Evolutionary conservation across 768 basidiomycete species (phyloP), one percentile per base, ranked within the genome.

Genomic region (Russula foetens): DNA sequence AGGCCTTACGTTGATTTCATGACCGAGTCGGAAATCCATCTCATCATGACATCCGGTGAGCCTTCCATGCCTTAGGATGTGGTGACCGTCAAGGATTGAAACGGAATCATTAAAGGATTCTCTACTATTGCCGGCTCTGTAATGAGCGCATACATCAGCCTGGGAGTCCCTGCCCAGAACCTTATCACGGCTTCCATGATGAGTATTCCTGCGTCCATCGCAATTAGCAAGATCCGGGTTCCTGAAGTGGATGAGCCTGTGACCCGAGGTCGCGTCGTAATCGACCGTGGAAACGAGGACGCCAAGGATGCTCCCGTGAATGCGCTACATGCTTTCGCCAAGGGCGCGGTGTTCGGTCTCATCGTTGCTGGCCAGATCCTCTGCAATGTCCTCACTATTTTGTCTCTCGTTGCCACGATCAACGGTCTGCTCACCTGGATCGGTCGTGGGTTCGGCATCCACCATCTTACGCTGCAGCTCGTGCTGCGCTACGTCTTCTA

Each of bases 191-290:
- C 93, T 6, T 92, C 90, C 8, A 87, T 95, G 60, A 96, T 96
- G 93, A 89, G 86, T 71, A 96, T 97, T 62, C 94, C 94, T 21
- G 94, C 93, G 0, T 93, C 92, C 15, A 94, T 96, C 70, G 82
- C 92, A 2, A 93, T 96, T 68, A 88, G 86, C 70, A 96, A 96
- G 74, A 77, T 95, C 67, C 89, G 92, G 46, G 65, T 85, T 35
- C 93, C 93, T 0, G 93, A 96, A 74, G 71, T 78, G 28, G 92
- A 93, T 21, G 89, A 89, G 65, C 92, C 92, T 29, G 81, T 92
- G 46, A 94, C 92, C 29, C 86, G 88, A 35, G 92, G 92, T 14
- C 82, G 76, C 35, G 81, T 94, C 59, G 81, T 88, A 51, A 79
- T 94, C 58, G 89, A 92, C 71, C 86, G 90, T 64, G 92, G 90